Conservation (phyloP, 1,284 basidiomycete species). For the Naganishia albida region DNA sequence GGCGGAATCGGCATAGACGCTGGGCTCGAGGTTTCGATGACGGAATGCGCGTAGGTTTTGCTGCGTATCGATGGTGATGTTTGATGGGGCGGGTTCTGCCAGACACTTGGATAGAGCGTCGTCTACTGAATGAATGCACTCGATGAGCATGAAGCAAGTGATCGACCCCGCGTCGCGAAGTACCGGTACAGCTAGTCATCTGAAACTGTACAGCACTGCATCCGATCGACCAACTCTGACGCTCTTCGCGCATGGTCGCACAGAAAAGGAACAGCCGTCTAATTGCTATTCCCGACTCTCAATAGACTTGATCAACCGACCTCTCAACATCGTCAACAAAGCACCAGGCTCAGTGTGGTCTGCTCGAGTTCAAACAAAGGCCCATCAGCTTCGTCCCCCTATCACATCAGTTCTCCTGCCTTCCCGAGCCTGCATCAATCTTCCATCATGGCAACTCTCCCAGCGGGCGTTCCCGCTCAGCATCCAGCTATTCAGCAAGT, state of each 20-base stretch:
- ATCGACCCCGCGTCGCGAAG: not conserved
- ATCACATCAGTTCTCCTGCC: not conserved
- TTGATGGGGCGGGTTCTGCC: no score
- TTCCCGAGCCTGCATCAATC: not conserved
- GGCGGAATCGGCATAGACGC: no score
- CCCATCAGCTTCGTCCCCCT: no score
- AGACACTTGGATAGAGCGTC: no score
- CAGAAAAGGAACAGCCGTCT: not conserved
- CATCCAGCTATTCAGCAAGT: conserved; percentile 19
- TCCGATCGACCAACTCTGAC: not conserved
- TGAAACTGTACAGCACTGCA: not conserved
- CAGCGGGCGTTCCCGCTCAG: conserved; percentile 15
- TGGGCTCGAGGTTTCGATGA: no score
- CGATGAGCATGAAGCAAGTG: not conserved
- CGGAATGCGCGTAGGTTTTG: no score
- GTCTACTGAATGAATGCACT: no score
- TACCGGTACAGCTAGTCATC: not conserved
- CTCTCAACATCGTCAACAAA: conserved; percentile 11
- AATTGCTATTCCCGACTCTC: not conserved
- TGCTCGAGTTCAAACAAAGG: no score
- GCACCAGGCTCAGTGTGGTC: not conserved
- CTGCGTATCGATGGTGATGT: no score
- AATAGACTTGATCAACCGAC: not conserved
- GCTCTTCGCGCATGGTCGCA: not conserved
- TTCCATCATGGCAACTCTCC: conserved; percentile 11